Conservation (phyloP, 1,139 yeast genomes). For the Magnusiomyces magnusii region DNA sequence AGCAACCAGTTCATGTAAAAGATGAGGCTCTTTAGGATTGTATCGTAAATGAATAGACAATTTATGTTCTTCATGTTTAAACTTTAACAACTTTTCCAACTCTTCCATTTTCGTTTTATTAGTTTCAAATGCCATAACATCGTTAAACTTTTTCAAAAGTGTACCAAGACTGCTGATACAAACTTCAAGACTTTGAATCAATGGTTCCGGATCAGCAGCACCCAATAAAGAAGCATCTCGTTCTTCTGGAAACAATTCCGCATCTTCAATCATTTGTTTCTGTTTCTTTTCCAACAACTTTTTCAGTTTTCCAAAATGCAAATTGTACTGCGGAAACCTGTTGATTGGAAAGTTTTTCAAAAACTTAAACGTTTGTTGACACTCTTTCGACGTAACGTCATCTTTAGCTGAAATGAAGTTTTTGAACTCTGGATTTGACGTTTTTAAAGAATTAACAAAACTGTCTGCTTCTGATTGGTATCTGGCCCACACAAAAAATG, state of each 20-base stretch:
- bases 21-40: conserved; percentile 8
- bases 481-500: conserved; percentile 11
- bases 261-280: not conserved
- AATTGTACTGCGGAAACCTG: conserved; percentile 12
- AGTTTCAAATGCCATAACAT: conserved; percentile 10
- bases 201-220: not conserved
- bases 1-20: conserved; percentile 7
- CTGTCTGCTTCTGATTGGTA: conserved; percentile 10
- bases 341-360: conserved; percentile 13
- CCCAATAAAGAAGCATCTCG: not conserved
- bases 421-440: conserved; percentile 7
- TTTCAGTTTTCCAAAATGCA: not conserved
- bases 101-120: conserved; percentile 7
- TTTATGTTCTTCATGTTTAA: conserved; percentile 8
- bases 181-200: conserved; percentile 7
- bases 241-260: conserved; percentile 5
- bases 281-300: not conserved
- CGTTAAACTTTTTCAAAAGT: conserved; percentile 8
- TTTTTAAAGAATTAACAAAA: conserved; percentile 1
- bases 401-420: conserved; percentile 7
- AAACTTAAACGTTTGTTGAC: conserved; percentile 10
- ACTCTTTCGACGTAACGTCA: not conserved
- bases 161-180: conserved; percentile 4
- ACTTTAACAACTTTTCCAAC: conserved; percentile 6
- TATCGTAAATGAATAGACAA: conserved; percentile 8